Evolutionary conservation across 192 early-diverging fungal genomes (phyloP).

Genomic region (Coemansia sp.): DNA sequence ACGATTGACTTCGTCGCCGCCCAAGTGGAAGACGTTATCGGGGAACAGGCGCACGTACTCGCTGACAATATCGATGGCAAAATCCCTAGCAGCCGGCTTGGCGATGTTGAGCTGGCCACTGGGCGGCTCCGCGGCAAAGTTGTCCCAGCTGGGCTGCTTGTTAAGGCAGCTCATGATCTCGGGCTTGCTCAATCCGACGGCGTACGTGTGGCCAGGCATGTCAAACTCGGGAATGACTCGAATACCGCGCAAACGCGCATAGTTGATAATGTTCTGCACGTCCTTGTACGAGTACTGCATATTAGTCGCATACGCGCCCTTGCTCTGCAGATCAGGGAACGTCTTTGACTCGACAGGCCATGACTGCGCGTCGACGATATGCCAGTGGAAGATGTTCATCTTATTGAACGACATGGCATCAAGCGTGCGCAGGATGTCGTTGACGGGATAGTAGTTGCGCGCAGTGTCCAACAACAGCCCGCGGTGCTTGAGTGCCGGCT

Average conservation of each 20-base stretch:
- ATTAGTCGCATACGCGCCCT: constrained; percentile 65
- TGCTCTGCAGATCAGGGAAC: constrained; percentile 63
- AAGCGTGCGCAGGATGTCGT: constrained; percentile 61
- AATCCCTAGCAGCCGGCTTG: constrained; percentile 63
- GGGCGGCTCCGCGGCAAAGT: constrained; percentile 73
- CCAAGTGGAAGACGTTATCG: constrained; percentile 75
- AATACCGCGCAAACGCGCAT: constrained; percentile 74
- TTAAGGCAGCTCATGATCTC: constrained; percentile 64
- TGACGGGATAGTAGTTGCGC: constrained; percentile 68
- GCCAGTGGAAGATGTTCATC: constrained; percentile 82
- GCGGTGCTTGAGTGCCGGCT: constrained; percentile 66
- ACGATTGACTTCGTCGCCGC: constrained; percentile 75
- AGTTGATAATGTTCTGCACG: constrained; percentile 70
- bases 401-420: constrained; percentile 75
- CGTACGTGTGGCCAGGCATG: constrained; percentile 78
- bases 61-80: constrained; percentile 65
- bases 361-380: constrained; percentile 70
- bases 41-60: constrained; percentile 70
- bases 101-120: constrained; percentile 83
- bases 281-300: constrained; percentile 77
- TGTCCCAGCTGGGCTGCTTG: constrained; percentile 63
- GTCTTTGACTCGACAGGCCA: constrained; percentile 71
- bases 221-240: constrained; percentile 94
- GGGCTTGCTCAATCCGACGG: constrained; percentile 58
- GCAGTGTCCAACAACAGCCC: constrained; percentile 72